These are phyloP conservation scores for Lipomyces yamanashiensis DNA, from an alignment of 805 yeast genomes.

Conservation along the genomic window DNA sequence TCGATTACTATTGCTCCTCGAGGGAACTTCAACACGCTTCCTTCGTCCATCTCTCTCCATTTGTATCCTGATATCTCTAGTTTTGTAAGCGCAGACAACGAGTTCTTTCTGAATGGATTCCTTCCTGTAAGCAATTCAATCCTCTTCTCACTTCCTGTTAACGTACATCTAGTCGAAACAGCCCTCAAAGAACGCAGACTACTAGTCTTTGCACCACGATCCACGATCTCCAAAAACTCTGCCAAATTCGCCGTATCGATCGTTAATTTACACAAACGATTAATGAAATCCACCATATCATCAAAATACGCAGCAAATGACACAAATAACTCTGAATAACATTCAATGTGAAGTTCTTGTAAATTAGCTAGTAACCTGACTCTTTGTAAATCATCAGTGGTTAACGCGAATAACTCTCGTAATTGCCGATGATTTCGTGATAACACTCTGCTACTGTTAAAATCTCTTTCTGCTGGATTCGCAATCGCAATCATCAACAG, in stretches of 20 bases:
- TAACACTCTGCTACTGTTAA: neutral
- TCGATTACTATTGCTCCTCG: neutral
- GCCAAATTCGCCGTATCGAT: slow-evolving; percentile 1
- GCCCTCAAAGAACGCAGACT: neutral
- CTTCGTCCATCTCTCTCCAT: slow-evolving; percentile 11
- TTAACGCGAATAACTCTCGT: slow-evolving; percentile 1
- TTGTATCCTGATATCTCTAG: neutral
- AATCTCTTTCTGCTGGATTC: slow-evolving; percentile 4
- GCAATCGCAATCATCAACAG: neutral
- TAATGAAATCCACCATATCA: slow-evolving; percentile 1
- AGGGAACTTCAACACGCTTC: neutral
- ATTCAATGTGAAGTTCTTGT: slow-evolving; percentile 6
- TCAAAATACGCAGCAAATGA: slow-evolving; percentile 4
- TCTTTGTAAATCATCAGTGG: slow-evolving; percentile 8
- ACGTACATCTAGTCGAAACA: neutral
- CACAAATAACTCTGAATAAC: slow-evolving; percentile 1
- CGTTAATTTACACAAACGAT: neutral
- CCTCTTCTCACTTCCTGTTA: slow-evolving; percentile 1
- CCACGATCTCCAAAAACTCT: slow-evolving; percentile 1
- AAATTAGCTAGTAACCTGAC: neutral
- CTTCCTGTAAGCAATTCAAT: slow-evolving; percentile 6
- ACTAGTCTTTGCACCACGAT: neutral
- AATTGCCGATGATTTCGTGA: slow-evolving; percentile 1
- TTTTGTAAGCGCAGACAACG: neutral
- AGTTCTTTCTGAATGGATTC: slow-evolving; percentile 3